Evolutionary conservation across 345 rosid genomes (phyloP).

Genomic region (Eucalyptus decipiens): DNA sequence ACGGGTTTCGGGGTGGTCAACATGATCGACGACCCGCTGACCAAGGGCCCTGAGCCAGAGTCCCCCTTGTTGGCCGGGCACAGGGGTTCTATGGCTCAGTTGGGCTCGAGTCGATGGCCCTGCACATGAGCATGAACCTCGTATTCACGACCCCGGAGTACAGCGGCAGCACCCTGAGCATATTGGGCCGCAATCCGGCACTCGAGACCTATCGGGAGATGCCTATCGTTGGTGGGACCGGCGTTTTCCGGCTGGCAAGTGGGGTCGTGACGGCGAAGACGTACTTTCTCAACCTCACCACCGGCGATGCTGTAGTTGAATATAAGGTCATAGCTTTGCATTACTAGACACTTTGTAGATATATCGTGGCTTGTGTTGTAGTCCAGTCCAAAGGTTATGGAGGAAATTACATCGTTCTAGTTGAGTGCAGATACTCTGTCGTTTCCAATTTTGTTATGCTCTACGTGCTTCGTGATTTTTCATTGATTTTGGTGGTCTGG

Average conservation of each 20-base stretch:
- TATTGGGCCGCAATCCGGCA: conserved; percentile 11
- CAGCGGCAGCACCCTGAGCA: conserved; percentile 56
- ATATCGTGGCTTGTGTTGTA: not conserved
- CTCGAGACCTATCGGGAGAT: not conserved
- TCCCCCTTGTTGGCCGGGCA: conserved; percentile 35
- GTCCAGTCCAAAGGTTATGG: not conserved
- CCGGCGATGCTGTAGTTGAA: conserved; percentile 59
- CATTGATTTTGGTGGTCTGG: not conserved
- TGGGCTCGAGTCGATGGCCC: not conserved
- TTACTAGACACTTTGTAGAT: too few relatives aligned
- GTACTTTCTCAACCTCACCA: conserved; percentile 19
- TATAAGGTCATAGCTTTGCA: conserved; percentile 60
- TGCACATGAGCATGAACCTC: conserved; percentile 13
- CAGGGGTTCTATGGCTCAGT: conserved; percentile 30
- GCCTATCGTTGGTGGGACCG: conserved; percentile 51
- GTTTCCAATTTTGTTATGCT: not conserved
- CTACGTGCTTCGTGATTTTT: not conserved
- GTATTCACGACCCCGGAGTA: conserved; percentile 38
- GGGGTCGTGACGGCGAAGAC: conserved; percentile 57
- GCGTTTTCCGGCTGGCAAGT: conserved; percentile 49
- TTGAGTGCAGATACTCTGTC: not conserved
- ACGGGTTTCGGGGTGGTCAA: conserved; percentile 33
- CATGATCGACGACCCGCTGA: not conserved
- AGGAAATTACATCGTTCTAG: not conserved
- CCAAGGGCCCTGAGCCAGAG: not conserved